Evolutionary conservation across 352 stramenopile genomes (phyloP), one percentile per base, ranked within the genome.

Genomic region (Globisporangium cylindrosporum): DNA sequence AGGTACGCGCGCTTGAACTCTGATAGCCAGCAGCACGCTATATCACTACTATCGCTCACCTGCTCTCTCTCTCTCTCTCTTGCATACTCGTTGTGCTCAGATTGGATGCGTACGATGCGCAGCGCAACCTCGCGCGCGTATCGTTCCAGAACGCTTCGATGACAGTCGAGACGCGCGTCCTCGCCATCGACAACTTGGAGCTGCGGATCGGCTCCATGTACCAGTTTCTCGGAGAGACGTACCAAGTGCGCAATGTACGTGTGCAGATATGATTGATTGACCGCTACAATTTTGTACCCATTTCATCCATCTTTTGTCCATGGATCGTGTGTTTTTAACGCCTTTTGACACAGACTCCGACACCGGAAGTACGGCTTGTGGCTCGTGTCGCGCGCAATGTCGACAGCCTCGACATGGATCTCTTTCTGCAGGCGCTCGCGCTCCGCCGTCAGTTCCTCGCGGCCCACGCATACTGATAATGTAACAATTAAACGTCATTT

Each of bases 181-280:
- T 93, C 27, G 74, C 72, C 32, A 70, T 86, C 29, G 74, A 81
- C 34, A 70, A 79, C 25, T 63, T 90, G n/a, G 79, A 83, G 14
- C 72, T 95, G 67, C 74, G 73, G 14, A 62, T 93, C 18, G 84
- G 84, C 24, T 91, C 86, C 41, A 87, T 93, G 84, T 94, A 92
- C 48, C 88, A 95, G 65, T 94, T 95, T 59, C 64, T 95, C 3
- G 88, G 88, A 18, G 88, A 95, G 64, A 94, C 88, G 14, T 83
- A 91, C 20, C 34, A 56, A 32, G 64, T 27, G 7, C 32, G 27
- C 27, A 43, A 68, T 15, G 70, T 75, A 72, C n/a, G 58, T 41
- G 34, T 9, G 7, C n/a, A 25, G 14, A 34, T 43, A 3, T 32
- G 27, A 32, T 48, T 20, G 41, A 8, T n/a, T 20, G 4, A 3